Conservation (phyloP, 2,329 filamentous ascomycete species). For the Rutstroemia sydowiana region DNA sequence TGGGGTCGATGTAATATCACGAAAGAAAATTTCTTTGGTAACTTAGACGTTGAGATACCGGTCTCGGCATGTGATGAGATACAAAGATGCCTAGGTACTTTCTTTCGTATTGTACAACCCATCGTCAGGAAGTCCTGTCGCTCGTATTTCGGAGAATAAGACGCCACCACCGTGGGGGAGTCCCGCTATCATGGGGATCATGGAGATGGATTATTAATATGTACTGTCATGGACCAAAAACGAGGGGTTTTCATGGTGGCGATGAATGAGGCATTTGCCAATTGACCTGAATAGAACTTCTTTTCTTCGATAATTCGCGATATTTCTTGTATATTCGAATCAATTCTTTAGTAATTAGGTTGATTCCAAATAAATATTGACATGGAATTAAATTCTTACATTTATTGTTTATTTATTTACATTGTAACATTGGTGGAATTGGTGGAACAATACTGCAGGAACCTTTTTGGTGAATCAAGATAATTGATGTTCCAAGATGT, state of each 20-base stretch:
- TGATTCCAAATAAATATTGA: neutral
- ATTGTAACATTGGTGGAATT: neutral
- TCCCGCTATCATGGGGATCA: neutral
- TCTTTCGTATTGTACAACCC: too few species aligned
- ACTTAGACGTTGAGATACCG: too few species aligned
- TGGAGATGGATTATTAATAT: neutral
- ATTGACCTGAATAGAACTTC: too few species aligned
- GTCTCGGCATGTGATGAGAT: too few species aligned
- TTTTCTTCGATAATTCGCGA: neutral
- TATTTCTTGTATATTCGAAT: neutral
- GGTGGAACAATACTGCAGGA: neutral
- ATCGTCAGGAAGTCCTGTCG: neutral
- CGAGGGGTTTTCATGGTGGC: neutral
- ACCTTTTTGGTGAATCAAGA: neutral
- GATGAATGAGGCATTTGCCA: neutral
- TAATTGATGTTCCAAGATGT: neutral
- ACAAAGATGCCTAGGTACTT: neutral
- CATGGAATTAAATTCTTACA: neutral
- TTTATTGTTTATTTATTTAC: too few species aligned
- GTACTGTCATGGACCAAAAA: neutral
- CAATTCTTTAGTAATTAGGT: neutral
- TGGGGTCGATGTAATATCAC: too few species aligned
- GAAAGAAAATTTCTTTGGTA: too few species aligned
- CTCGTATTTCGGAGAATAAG: neutral
- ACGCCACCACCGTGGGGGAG: neutral